Base-by-base conservation (phyloP, 257 asterid genomes). In the Jacaranda mimosifolia region DNA sequence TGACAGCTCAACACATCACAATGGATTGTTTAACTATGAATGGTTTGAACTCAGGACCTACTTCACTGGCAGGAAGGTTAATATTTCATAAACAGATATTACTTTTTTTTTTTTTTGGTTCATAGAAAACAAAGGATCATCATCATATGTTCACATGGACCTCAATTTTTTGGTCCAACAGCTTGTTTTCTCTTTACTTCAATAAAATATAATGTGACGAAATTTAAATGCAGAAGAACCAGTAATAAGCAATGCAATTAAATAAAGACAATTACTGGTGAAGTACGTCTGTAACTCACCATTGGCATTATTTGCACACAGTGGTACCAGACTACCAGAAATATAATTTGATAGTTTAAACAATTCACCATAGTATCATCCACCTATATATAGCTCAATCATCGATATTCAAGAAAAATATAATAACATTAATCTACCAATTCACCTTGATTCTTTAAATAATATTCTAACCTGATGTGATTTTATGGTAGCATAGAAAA, bases 391-490 rank as follows among this genome's bases (percentile, higher is more conserved):
- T 8, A 46, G 63, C 42, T 40, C 63, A 42, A 57, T 63, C 26
- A 76, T 57, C 48, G 76, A 60, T 36, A 1, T 38, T 46, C 70
- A 36, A 56, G 46, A 32, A 57, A 52, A 13, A 68, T 13, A 62
- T 21, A 38, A 42, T 5, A 68, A 38, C 26, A 64, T 45, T 68
- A 17, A 35, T 60, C 51, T 73, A 51, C 67, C 69, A 63, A 26
- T 49, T 57, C 42, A 63, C 70, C 7, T 66, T 48, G 65, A 59
- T 68, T 42, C 51, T 46, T 13, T 10, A 62, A 26, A 68, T 66
- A 72, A 77, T 17, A 18, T 68, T 21, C 58, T 65, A 14, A 66
- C 52, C 76, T 74, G 80, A 64, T 70, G 72, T 68, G 69, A 19
- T 65, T 69, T 53, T 55, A 38, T 53, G 40, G 69, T 62, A 64